Evolutionary conservation across 2,329 filamentous ascomycete genomes (phyloP).

Genomic region (Huntiella moniliformis): DNA sequence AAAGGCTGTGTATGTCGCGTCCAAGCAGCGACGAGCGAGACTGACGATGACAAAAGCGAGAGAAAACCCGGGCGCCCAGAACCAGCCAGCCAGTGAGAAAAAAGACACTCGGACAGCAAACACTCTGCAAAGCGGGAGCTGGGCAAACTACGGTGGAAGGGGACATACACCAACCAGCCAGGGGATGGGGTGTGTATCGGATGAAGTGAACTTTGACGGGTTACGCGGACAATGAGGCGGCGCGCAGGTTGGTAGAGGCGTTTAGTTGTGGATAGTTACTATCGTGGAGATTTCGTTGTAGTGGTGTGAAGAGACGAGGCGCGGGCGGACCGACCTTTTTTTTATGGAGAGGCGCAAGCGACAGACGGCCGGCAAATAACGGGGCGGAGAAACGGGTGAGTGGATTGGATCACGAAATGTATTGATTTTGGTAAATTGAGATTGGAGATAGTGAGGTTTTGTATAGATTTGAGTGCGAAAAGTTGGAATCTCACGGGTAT

Average conservation of each 20-base stretch:
- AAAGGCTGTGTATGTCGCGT: conserved; percentile 1
- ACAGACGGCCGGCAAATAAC: too few species aligned
- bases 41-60: conserved; percentile 1
- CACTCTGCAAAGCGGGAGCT: not conserved
- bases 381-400: too few species aligned
- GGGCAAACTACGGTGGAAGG: not conserved
- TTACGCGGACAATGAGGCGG: too few species aligned
- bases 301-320: not conserved
- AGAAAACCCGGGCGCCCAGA: not conserved
- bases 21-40: not conserved
- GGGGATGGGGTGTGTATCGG: not conserved
- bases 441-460: too few species aligned
- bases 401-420: too few species aligned
- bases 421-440: too few species aligned
- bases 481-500: too few species aligned
- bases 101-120: conserved; percentile 9
- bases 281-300: not conserved
- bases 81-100: not conserved
- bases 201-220: too few species aligned
- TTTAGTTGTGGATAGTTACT: not conserved
- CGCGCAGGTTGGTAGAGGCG: too few species aligned
- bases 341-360: too few species aligned
- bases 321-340: not conserved
- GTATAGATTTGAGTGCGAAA: too few species aligned
- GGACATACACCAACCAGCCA: not conserved